Conservation (phyloP, 2,329 filamentous ascomycete species). For the Sphaerulina populicola region DNA sequence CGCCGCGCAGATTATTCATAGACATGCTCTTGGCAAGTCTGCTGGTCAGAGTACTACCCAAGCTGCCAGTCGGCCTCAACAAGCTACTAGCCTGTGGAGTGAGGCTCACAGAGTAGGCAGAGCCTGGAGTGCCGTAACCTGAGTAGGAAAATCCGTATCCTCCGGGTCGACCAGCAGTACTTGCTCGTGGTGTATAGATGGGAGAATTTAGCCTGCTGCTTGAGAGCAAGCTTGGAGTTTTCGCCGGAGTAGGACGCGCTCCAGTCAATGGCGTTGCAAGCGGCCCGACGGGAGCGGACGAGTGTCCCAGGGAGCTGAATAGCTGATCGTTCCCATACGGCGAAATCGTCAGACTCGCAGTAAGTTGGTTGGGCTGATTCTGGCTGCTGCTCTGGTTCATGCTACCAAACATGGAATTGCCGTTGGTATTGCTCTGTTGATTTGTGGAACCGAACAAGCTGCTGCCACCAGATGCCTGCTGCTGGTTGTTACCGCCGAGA, state of each 20-base stretch:
- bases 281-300: conserved; percentile 70
- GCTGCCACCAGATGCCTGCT: conserved; percentile 29
- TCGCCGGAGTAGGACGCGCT: conserved; percentile 37
- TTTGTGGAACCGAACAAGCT: conserved; percentile 36
- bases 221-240: conserved; percentile 27
- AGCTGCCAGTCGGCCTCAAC: conserved; percentile 50
- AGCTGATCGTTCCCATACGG: conserved; percentile 85
- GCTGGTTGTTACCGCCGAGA: conserved; percentile 32
- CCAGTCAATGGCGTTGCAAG: conserved; percentile 81
- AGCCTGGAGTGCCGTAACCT: conserved; percentile 71
- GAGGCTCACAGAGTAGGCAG: conserved; percentile 46
- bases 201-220: conserved; percentile 54
- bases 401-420: conserved; percentile 47
- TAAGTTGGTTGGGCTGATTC: conserved; percentile 50
- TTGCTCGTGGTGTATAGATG: conserved; percentile 59
- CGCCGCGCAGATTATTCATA: conserved; percentile 73
- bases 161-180: conserved; percentile 22
- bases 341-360: conserved; percentile 60
- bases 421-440: conserved; percentile 38
- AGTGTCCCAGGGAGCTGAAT: conserved; percentile 62
- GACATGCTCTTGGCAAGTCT: conserved; percentile 76
- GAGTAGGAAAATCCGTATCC: conserved; percentile 87
- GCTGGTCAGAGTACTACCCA: conserved; percentile 49
- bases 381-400: conserved; percentile 33
- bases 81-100: conserved; percentile 61